Evolutionary conservation across 1,284 basidiomycete species (phyloP), one percentile per base, ranked within the genome.

Genomic region (Coniferiporia sulphurascens): DNA sequence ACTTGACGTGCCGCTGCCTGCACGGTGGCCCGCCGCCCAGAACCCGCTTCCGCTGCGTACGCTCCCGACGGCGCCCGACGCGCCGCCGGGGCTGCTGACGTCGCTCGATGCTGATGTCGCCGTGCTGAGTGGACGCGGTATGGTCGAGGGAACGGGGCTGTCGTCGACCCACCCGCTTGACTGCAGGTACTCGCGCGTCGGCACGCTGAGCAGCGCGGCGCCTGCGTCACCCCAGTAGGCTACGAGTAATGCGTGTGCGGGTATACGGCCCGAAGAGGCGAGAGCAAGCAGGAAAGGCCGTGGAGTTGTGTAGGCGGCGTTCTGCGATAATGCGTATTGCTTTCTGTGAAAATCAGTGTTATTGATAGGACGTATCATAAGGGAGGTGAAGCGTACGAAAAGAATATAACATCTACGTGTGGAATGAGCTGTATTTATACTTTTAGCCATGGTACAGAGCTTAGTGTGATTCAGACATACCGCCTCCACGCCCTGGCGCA

Each of bases 141-240:
- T 62, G 38, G 8, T 55, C 12, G 34, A 55, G 48, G 22, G 61
- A 15, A 15, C 38, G 48, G 5, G 63, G 17, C 22, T 58, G 34
- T 65, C 59, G 17, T 73, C 73, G 1, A 85, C 81, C 89, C 88
- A 91, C 1, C 84, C 85, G 0, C 86, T 89, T 63, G 84, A 85
- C 66, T 92, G 90, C 66, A 91, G 88, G 70, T 92, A 92, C 65
- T 92, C 89, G 63, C 81, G 80, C 0, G 89, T 91, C 0, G 89
- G 90, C 6, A 92, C 72, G n/a, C 87, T 89, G 56, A 92, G 79
- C 1, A 87, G 83, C 0, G 89, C 90, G 0, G 86, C 86, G 7
- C 89, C 89, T 49, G 88, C 85, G 22, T 76, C 74, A 15, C 89
- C 88, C 81, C 89, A 91, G 67, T 90, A 77, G 4, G 85, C 87